Base-by-base conservation (phyloP, 192 early-diverging fungal species). In the Cladochytrium replicatum region DNA sequence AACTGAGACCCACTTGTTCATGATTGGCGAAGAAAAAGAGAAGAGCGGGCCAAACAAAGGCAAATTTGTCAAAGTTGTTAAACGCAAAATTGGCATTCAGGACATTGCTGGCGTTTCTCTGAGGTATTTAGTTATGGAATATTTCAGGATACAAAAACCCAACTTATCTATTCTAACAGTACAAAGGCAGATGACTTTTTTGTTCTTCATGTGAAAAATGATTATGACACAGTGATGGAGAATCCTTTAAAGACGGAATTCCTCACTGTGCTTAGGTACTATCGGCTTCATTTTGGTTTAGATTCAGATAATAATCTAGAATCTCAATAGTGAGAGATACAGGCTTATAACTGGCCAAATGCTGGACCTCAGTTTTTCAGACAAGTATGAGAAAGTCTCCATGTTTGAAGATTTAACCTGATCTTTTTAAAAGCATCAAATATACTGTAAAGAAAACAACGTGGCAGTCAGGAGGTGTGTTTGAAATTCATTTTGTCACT, bases 391-490 rank as follows among this genome's bases (percentile, higher is more conserved):
- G n/a, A 37, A 55, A 32, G 50, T 2, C 24, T n/a, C 5, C 28
- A 11, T 27, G 3, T 13, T 41, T 26, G 8, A 6, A 6, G 15
- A 30, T 7, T 57, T 58, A 7, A 38, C 26, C 11, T 39, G 1
- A 15, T 7, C 46, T 1, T 50, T 8, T 63, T 37, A 63, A 31
- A 57, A 75, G 58, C 34, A 72, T 77, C 48, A 64, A 66, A 25
- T 77, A 77, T 43, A 48, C 75, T 1, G 75, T 77, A 23, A 77
- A 77, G 51, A 77, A 77, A 40, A 77, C 75, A 1, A 75, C 66
- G 11, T 75, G 68, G 68, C 73, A 75, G 38, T 34, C 54, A 9
- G 73, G 73, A 27, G 73, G 73, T 6, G 41, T 40, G n/a, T 52
- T 51, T 7, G 66, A 72, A 39, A 41, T 75, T 26, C 52, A 54